Evolutionary conservation across 2,329 filamentous ascomycete species (phyloP).

Genomic region (Magnaporthiopsis incrustans): DNA sequence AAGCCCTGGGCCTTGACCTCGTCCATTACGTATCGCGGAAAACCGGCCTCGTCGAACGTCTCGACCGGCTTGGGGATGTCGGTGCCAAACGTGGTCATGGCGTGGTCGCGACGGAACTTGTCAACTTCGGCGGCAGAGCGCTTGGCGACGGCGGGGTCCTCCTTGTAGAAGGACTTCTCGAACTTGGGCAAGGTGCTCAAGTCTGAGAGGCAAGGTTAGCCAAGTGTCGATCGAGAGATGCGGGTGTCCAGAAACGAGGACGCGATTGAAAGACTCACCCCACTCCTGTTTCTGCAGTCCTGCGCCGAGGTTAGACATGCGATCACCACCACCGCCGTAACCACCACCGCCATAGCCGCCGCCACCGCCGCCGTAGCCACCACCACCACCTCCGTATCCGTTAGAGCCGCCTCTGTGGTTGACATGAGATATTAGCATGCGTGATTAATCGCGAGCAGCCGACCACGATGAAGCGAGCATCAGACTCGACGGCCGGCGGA

Average conservation of each 20-base stretch:
- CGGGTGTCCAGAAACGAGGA: conserved; percentile 19
- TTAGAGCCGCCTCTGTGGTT: conserved; percentile 15
- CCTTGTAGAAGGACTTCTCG: conserved; percentile 99
- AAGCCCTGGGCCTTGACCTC: conserved; percentile 99
- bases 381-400: conserved; percentile 32
- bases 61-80: conserved; percentile 90
- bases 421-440: conserved; percentile 2
- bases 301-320: conserved; percentile 86
- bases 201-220: conserved; percentile 44
- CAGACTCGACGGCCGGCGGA: background rate
- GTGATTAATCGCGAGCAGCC: background rate
- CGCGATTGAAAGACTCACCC: conserved; percentile 51
- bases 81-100: conserved; percentile 73
- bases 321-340: conserved; percentile 78
- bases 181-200: conserved; percentile 79
- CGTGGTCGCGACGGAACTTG: conserved; percentile 75
- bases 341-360: conserved; percentile 49
- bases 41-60: conserved; percentile 95
- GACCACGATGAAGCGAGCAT: background rate
- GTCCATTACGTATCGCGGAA: conserved; percentile 94
- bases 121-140: conserved; percentile 76
- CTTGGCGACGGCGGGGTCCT: conserved; percentile 68
- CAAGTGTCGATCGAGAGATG: background rate
- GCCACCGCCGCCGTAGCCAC: conserved; percentile 33
- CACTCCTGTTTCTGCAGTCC: conserved; percentile 82